phyloP scores from a whole-genome alignment of 768 basidiomycete species.

The button mushroom (Agaricus bisporus) region DNA sequence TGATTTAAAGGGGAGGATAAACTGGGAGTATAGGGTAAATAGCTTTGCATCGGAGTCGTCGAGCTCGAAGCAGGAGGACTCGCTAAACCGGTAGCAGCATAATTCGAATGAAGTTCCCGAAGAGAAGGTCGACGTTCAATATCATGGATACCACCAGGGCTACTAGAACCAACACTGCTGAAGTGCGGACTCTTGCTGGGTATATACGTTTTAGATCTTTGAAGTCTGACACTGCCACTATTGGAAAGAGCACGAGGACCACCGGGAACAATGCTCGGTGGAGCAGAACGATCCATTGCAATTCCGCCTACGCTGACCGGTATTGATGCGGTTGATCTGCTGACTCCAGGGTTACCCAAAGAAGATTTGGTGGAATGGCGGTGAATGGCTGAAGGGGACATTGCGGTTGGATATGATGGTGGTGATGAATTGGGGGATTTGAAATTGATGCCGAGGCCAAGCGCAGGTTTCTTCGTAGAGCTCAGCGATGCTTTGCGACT shows the following conservation, averaged over 20 bases:
- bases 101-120: conserved; percentile 20
- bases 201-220: conserved; percentile 65
- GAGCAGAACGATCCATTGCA: background rate
- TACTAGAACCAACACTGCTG: background rate
- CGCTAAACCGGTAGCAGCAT: background rate
- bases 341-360: background rate
- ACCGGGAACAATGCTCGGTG: background rate
- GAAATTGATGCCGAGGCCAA: conserved; percentile 5
- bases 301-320: background rate
- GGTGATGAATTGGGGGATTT: conserved; percentile 17
- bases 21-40: background rate
- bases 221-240: conserved; percentile 35
- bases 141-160: conserved; percentile 11
- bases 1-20: background rate
- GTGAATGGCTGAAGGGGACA: background rate
- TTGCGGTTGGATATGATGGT: conserved; percentile 4
- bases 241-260: background rate
- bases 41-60: background rate
- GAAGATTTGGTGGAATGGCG: conserved; percentile 2
- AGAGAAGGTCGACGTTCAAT: conserved; percentile 34
- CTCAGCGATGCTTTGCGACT: conserved; percentile 61
- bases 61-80: background rate
- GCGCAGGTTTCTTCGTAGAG: conserved; percentile 13
- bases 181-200: conserved; percentile 24
- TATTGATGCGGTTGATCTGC: background rate